Base-by-base conservation (phyloP, 306 rosid genomes). In the Hippophae tibetana region DNA sequence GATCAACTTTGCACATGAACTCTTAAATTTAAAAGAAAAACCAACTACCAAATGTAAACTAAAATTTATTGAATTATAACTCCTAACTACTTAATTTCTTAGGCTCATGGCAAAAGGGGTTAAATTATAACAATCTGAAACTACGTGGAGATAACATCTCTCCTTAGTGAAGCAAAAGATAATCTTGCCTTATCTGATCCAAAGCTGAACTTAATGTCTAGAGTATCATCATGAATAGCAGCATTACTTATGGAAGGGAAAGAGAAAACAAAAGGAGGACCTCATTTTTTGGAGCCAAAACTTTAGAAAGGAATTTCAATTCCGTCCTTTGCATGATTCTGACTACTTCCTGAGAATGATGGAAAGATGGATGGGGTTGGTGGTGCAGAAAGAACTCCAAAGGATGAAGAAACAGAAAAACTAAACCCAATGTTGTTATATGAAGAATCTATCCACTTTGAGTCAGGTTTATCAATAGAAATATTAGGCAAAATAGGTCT, bases 351-450 rank as follows among this genome's bases (percentile, higher is more conserved):
- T 23, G 72, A 64, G 70, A 75, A 55, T 26, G 82, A 60, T 31
- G 97, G 97, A 60, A 71, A 41, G 56, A 85, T 58, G 65, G 96
- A 81, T 13, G 96, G 96, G 23, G 96, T 90, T 13, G 96, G 95
- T 11, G 80, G 98, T 67, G 87, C 95, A 3, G 78, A 74, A 53
- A 79, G 64, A 58, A 66, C 78, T 40, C 72, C 75, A 7, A 87
- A 69, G 40, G 83, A 57, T 14, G 82, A 57, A 23, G 98, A 74
- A 64, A 90, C 79, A 7, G 92, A 96, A 64, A 90, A 90, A 48
- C 92, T 79, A 75, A 90, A 87, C 48, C 82, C 86, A 1, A 80
- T 76, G 63, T 74, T 65, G n/a, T 55, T 69, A 69, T 80, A 84
- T 0, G 89, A 78, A 54, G 89, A 54, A 9, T 72, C 47, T 42